Conservation (phyloP, 129 eudicot species). For the Tagetes patula region DNA sequence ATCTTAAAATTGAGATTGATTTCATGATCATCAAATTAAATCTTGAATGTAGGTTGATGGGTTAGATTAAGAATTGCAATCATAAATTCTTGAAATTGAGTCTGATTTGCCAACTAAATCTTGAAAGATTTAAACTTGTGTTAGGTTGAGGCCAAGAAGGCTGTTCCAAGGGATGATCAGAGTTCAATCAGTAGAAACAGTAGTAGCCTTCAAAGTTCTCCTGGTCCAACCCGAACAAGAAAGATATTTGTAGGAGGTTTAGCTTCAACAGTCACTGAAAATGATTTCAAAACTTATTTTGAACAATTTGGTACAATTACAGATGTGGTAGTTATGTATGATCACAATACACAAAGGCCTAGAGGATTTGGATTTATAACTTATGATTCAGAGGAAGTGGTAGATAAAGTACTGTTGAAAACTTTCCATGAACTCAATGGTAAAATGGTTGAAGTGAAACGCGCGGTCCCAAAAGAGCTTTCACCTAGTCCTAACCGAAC, state of each 20-base stretch:
- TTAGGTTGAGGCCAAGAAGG: constrained; percentile 72
- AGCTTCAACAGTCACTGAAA: constrained; percentile 66
- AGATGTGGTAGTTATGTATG: constrained; percentile 78
- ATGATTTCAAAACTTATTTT: constrained; percentile 55
- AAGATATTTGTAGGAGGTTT: constrained; percentile 75
- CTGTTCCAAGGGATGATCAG: constrained; percentile 67
- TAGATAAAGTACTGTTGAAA: constrained; percentile 50
- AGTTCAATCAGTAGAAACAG: constrained; percentile 60
- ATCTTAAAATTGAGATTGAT: background rate
- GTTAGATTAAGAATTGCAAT: background rate
- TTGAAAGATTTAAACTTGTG: background rate
- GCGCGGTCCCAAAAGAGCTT: constrained; percentile 68
- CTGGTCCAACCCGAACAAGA: constrained; percentile 50
- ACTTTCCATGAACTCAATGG: constrained; percentile 64
- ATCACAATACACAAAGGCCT: constrained; percentile 71
- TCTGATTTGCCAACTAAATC: no score
- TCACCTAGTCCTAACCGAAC: constrained; percentile 56
- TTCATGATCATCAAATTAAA: background rate
- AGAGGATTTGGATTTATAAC: constrained; percentile 77
- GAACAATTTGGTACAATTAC: constrained; percentile 72
- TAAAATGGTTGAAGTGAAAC: constrained; percentile 72
- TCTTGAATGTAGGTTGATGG: background rate
- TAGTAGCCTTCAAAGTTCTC: constrained; percentile 63
- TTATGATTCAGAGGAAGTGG: constrained; percentile 64
- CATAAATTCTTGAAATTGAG: no score